Evolutionary conservation across 768 basidiomycete genomes (phyloP).

Genomic region (Russula ochroleuca): DNA sequence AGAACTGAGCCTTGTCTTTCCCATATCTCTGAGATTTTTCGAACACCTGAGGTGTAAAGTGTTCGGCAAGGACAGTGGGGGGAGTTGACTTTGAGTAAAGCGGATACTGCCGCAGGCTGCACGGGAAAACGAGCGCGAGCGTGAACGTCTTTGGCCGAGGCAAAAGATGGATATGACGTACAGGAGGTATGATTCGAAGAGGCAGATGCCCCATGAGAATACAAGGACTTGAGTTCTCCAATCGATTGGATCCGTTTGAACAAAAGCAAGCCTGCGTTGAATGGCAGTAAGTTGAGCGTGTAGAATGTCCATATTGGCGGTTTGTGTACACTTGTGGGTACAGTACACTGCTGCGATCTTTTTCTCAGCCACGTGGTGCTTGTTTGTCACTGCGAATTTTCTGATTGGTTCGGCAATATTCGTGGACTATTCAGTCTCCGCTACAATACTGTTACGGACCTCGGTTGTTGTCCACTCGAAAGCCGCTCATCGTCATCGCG

Average conservation of each 20-base stretch:
- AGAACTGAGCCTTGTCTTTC: slow-evolving; percentile 82
- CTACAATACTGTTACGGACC: slow-evolving; percentile 16
- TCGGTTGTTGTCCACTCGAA: slow-evolving; percentile 17
- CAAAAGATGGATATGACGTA: slow-evolving; percentile 40
- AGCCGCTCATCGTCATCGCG: slow-evolving; percentile 24
- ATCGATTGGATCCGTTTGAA: slow-evolving; percentile 65
- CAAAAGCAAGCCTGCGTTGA: slow-evolving; percentile 64
- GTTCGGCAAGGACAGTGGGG: slow-evolving; percentile 60
- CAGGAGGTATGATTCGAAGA: slow-evolving; percentile 87
- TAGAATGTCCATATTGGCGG: slow-evolving; percentile 20
- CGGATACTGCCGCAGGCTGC: slow-evolving; percentile 74
- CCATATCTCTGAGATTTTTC: slow-evolving; percentile 91
- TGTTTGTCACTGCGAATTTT: not conserved
- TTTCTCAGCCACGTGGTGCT: not conserved
- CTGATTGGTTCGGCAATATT: slow-evolving; percentile 19
- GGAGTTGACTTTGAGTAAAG: slow-evolving; percentile 73
- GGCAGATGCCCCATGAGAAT: slow-evolving; percentile 71
- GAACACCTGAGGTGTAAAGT: slow-evolving; percentile 69
- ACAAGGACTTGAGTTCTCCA: slow-evolving; percentile 80
- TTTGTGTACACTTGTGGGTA: not conserved
- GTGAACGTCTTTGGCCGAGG: not conserved
- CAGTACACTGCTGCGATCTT: too few species aligned
- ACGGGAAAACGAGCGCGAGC: not conserved
- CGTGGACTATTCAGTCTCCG: slow-evolving; percentile 17
- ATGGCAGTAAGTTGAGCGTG: slow-evolving; percentile 34